phyloP scores from a whole-genome alignment of 1,284 basidiomycete genomes.

The Mrakiaceae sp. region DNA sequence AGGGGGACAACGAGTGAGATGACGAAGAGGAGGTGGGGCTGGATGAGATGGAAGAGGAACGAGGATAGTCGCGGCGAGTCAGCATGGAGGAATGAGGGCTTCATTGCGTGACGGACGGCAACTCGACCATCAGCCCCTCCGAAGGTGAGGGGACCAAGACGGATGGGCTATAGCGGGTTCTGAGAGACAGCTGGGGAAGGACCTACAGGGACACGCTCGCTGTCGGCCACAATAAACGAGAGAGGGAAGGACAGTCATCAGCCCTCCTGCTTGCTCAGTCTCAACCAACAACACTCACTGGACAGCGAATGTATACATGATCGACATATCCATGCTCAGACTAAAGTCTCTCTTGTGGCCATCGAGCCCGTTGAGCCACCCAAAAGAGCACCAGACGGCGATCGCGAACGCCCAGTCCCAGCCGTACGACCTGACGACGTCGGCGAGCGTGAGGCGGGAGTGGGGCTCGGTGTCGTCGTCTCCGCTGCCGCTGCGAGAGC shows the following conservation, averaged over 20 bases:
- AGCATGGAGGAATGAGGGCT: background rate
- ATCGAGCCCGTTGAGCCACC: constrained; percentile 5
- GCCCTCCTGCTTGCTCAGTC: background rate
- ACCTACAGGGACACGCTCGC: constrained; percentile 6
- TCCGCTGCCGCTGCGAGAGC: no score
- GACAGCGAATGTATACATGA: constrained; percentile 53
- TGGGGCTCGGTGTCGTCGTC: background rate
- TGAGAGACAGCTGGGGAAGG: background rate
- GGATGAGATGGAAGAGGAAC: background rate
- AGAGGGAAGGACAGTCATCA: background rate
- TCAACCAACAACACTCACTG: background rate
- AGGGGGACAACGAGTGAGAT: constrained; percentile 15
- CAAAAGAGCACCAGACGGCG: constrained; percentile 1
- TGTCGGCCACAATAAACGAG: background rate
- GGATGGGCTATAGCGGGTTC: background rate
- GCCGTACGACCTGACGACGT: constrained; percentile 11
- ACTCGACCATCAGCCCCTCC: background rate
- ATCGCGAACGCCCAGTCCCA: constrained; percentile 14
- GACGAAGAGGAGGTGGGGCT: constrained; percentile 10
- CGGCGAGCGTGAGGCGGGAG: background rate
- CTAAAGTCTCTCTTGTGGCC: constrained; percentile 17
- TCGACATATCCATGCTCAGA: constrained; percentile 47
- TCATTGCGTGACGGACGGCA: background rate
- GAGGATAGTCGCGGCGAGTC: background rate
- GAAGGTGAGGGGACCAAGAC: background rate